These are phyloP conservation scores for Cutaneotrichosporon sp. DNA, from an alignment of 1,284 basidiomycete genomes.

Conservation along the genomic window DNA sequence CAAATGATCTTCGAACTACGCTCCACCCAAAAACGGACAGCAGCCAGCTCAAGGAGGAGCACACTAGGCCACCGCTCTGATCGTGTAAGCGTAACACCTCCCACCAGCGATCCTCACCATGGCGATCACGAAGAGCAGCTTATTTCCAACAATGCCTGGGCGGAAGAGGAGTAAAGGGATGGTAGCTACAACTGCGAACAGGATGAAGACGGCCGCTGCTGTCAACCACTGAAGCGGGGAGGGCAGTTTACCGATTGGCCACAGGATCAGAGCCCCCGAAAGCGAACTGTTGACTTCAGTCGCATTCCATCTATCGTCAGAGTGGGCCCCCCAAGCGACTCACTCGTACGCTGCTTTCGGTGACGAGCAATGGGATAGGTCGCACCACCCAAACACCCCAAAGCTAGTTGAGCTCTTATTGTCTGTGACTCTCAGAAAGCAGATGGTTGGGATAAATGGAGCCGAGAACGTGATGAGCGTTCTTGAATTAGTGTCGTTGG, in stretches of 20 bases:
- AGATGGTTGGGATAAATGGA: conserved; percentile 41
- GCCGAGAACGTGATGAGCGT: conserved; percentile 44
- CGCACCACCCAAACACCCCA: conserved; percentile 44
- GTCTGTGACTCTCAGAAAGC: conserved; percentile 30
- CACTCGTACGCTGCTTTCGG: conserved; percentile 37
- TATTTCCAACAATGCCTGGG: conserved; percentile 39
- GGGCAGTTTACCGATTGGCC: conserved; percentile 36
- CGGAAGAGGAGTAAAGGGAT: conserved; percentile 41
- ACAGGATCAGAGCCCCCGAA: conserved; percentile 43
- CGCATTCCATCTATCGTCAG: conserved; percentile 26
- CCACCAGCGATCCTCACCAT: conserved; percentile 19
- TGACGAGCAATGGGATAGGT: conserved; percentile 27
- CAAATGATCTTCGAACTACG: conserved; percentile 36
- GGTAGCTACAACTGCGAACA: conserved; percentile 39
- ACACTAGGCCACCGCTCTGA: conserved; percentile 4
- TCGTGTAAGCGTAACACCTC: background rate
- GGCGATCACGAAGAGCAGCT: conserved; percentile 32
- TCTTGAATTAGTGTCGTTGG: conserved; percentile 16
- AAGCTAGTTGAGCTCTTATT: conserved; percentile 25
- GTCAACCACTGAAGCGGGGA: background rate
- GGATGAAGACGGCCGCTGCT: conserved; percentile 34
- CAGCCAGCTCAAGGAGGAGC: conserved; percentile 32
- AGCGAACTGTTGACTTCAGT: conserved; percentile 36
- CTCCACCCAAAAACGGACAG: conserved; percentile 46
- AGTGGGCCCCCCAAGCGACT: conserved; percentile 10